A percentile compares a stretch with the other conserved stretches of the same genome.
These are phyloP conservation scores for Metarhizium rileyi DNA, from an alignment of 2,329 filamentous ascomycete genomes.

Conservation along the genomic window DNA sequence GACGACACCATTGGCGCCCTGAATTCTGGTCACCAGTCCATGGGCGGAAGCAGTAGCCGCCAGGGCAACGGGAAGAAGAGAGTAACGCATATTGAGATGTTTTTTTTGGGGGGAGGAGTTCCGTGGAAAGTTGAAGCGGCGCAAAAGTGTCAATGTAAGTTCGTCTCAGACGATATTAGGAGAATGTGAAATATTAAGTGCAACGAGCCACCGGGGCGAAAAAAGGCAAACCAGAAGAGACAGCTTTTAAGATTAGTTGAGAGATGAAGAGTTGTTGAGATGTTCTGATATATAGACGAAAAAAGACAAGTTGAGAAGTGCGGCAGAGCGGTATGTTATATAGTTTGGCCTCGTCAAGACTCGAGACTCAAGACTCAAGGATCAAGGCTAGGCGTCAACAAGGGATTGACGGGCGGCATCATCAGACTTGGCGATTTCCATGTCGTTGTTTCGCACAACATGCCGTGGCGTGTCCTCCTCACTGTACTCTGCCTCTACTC, in stretches of 20 bases:
- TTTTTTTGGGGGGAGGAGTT: neutral
- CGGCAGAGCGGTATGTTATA: neutral
- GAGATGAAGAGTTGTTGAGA: neutral
- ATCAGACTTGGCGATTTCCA: neutral
- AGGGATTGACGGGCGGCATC: neutral
- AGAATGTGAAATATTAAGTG: neutral
- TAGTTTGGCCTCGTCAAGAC: neutral
- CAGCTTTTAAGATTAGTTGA: neutral
- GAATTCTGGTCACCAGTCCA: constrained; percentile 45
- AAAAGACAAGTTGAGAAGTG: neutral
- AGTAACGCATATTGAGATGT: constrained; percentile 22
- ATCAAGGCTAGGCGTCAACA: too few relatives aligned
- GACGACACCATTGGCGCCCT: constrained; percentile 50
- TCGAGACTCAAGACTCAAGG: neutral
- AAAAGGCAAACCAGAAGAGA: neutral
- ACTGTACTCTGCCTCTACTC: too few relatives aligned
- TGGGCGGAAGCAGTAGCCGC: constrained; percentile 44
- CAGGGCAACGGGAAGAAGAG: constrained; percentile 21
- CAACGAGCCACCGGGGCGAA: neutral
- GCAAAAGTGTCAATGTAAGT: neutral
- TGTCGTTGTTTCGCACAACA: too few relatives aligned
- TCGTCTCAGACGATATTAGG: constrained; percentile 6
- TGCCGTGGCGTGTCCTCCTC: too few relatives aligned
- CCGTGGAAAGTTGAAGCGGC: neutral
- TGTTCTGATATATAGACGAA: neutral